Base-by-base conservation (phyloP, 2,329 filamentous ascomycete genomes). In the Helicocarpus griseus region DNA sequence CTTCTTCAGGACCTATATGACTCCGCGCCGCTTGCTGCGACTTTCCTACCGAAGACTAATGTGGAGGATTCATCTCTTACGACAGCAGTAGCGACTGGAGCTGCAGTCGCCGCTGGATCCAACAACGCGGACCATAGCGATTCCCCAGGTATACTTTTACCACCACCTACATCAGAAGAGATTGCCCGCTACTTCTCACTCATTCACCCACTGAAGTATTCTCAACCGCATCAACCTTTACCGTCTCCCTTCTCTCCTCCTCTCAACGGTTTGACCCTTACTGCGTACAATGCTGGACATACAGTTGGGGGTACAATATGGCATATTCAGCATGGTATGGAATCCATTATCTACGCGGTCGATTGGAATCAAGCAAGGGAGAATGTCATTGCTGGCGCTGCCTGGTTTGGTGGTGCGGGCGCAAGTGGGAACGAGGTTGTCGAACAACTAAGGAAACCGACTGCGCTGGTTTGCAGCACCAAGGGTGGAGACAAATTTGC, bases 361-460 rank as follows among this genome's bases (percentile, higher is more conserved):
- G 91, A 97, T 64, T 98, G 93, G 93, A 96, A 96, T 61, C 90
- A 96, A 69, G 89, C 87, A n/a, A 82, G 89, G 59, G 93, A 98
- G 66, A 95, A 95, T 69, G 89, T 97, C 14, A 83, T 95, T 54
- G 84, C 91, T 0, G 91, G 91, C 56, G 93, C 93, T 21, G 89
- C 91, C 24, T 97, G 93, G 89, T 77, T 98, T 39, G 89, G 88
- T 43, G 87, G 88, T 5, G 83, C 84, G 21, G 87, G 85, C 28
- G 82, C 81, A 0, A 87, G 87, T 38, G 87, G 89, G 19, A 85
- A 87, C 7, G 89, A 96, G 65, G 89, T 98, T 19, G 89, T 95
- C 51, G 93, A 98, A 69, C 88, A 94, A 63, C 70, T 98, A 60
- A 84, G 89, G 53, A 93, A 95, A 60, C 93, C 93, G 0, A 97